These are phyloP conservation scores for Eleusine indica DNA, from an alignment of 176 grass and related monocot species.

Conservation along the genomic window DNA sequence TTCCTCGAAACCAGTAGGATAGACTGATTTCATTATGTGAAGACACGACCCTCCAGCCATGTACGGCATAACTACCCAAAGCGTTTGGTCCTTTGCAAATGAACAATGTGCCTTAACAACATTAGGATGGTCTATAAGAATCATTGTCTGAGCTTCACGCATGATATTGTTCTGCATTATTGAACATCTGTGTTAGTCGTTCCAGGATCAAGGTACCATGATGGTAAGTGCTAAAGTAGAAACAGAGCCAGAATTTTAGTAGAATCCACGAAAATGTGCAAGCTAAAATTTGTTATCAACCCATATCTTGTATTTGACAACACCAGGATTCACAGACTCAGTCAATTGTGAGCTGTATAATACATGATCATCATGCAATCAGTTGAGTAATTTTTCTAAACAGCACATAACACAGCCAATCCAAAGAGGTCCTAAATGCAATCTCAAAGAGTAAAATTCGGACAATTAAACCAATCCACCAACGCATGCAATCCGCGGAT, in stretches of 20 bases:
- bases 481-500: background rate
- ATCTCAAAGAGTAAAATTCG: background rate
- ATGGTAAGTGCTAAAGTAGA: background rate
- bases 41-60: conserved; percentile 94
- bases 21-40: conserved; percentile 95
- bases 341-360: background rate
- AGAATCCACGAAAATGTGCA: background rate
- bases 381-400: background rate
- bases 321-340: background rate
- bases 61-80: conserved; percentile 97
- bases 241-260: background rate
- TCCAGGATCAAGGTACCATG: background rate
- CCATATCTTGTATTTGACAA: background rate
- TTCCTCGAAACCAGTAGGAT: conserved; percentile 80
- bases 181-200: background rate
- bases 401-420: background rate
- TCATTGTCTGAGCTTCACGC: conserved; percentile 95
- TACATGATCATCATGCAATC: background rate
- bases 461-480: background rate
- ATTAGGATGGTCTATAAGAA: conserved; percentile 88
- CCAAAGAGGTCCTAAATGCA: background rate
- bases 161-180: conserved; percentile 78
- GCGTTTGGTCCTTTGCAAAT: conserved; percentile 67
- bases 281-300: background rate
- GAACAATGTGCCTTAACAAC: conserved; percentile 91